A percentile compares a stretch with the other conserved stretches of the same genome.
Evolutionary conservation across 2,329 filamentous ascomycete genomes (phyloP).

Genomic region (Aspergillus udagawae): DNA sequence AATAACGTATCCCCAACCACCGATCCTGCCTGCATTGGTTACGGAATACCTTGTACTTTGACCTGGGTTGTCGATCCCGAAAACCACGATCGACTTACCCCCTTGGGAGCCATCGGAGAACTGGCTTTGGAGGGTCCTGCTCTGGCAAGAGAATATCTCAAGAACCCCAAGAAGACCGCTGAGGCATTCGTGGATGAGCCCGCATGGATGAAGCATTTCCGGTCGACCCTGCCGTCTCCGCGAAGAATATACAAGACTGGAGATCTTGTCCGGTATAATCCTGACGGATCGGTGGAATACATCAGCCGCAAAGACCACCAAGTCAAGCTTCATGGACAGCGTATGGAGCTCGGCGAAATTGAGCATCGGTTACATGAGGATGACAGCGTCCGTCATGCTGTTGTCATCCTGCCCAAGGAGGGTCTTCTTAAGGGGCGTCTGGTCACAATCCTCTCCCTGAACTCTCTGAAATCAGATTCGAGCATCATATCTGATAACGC

Average conservation of each 20-base stretch:
- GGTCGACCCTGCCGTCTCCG: conserved; percentile 2
- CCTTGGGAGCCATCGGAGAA: conserved; percentile 35
- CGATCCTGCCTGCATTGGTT: conserved; percentile 18
- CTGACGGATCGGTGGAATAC: conserved; percentile 18
- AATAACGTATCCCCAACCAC: conserved; percentile 26
- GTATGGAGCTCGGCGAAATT: conserved; percentile 58
- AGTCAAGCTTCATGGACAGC: conserved; percentile 62
- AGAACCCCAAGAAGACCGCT: conserved; percentile 30
- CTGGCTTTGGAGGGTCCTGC: conserved; percentile 36
- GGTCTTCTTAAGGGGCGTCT: conserved; percentile 43
- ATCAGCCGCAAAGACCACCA: conserved; percentile 59
- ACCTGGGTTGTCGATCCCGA: conserved; percentile 33
- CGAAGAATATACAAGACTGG: conserved; percentile 26
- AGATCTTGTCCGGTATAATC: conserved; percentile 20
- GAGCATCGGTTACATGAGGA: conserved; percentile 34
- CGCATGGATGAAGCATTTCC: conserved; percentile 18
- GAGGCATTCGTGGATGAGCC: conserved; percentile 24
- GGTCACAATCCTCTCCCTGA: conserved; percentile 42
- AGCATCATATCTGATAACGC: conserved; percentile 26
- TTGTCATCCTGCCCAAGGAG: conserved; percentile 43
- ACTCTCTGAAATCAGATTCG: conserved; percentile 19
- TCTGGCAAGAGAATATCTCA: conserved; percentile 39
- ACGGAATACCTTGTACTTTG: conserved; percentile 18
- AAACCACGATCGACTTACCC: conserved; percentile 27
- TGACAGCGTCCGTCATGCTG: conserved; percentile 33